Base-by-base conservation (phyloP, 257 asterid species). In the Petunia secreta region DNA sequence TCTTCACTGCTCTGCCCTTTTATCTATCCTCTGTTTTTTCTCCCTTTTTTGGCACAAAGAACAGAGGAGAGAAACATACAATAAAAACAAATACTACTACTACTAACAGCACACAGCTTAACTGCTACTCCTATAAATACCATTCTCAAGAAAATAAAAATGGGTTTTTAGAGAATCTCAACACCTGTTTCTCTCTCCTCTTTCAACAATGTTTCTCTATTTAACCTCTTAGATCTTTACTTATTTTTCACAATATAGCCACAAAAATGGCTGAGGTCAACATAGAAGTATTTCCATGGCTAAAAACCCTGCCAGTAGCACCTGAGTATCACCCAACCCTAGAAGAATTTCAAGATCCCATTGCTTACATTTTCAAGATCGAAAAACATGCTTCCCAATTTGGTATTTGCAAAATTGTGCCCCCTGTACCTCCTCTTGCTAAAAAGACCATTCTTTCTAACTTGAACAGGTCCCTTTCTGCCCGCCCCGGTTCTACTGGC, bases 261-360 rank as follows among this genome's bases (percentile, higher is more conserved):
- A 39, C 55, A 66, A 41, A 59, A 38, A 78, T 79, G 79, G 87
- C 80, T 37, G 91, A 85, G 55, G 88, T 86, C 75, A 89, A 68
- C 83, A 84, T 91, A 13, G 99, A 96, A 85, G 97, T 91, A 44
- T 79, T 87, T n/a, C 86, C 95, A 71, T 96, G 98, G 98, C 91
- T 96, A 73, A 94, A 92, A 88, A 91, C 95, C 64, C 87, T 96
- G 87, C 97, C 99, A 14, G 90, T 91, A 39, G 99, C 99, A 41
- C 99, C 98, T 13, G 99, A 94, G 90, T 96, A 90, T 71, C 97
- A 91, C 81, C 99, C 99, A 59, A 89, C 92, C 84, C 80, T 89
- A 82, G 92, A 92, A 16, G 99, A 96, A 87, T 96, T 96, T 77
- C 96, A 90, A 89, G 99, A 96, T 96, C 99, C 99, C 83, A 92